Evolutionary conservation across 768 basidiomycete species (phyloP).

Genomic region (Exsudoporus frostii): DNA sequence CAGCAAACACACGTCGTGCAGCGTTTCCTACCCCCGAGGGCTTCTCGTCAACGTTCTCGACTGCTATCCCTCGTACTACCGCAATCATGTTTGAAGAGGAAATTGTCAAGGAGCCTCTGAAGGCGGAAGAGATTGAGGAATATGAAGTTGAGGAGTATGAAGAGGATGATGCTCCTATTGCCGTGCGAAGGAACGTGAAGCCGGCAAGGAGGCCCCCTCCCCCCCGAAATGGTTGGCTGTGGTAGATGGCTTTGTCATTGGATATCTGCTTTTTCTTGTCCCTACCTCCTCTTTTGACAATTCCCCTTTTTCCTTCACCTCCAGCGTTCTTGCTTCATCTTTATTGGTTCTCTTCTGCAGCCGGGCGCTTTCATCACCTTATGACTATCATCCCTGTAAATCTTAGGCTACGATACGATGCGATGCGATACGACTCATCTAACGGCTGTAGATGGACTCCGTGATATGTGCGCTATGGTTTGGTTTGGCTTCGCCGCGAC

Average conservation of each 20-base stretch:
- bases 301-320: conserved; percentile 25
- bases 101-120: conserved; percentile 32
- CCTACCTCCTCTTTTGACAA: conserved; percentile 15
- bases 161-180: conserved; percentile 41
- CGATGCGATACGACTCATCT: conserved; percentile 29
- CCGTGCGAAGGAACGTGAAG: conserved; percentile 41
- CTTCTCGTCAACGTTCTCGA: conserved; percentile 51
- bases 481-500: neutral
- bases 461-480: conserved; percentile 12
- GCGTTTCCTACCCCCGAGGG: conserved; percentile 70
- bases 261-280: conserved; percentile 36
- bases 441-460: conserved; percentile 19
- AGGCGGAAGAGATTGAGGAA: conserved; percentile 37
- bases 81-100: conserved; percentile 68
- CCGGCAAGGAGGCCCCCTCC: conserved; percentile 49
- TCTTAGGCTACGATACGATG: conserved; percentile 14
- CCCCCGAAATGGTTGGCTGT: conserved; percentile 53
- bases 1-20: conserved; percentile 75
- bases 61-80: conserved; percentile 72
- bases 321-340: conserved; percentile 20
- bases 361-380: conserved; percentile 9
- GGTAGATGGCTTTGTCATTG: conserved; percentile 37
- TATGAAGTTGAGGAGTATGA: conserved; percentile 40
- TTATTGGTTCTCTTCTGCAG: conserved; percentile 1
- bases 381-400: conserved; percentile 13